Evolutionary conservation across 345 rosid species (phyloP), one percentile per base, ranked within the genome.

Genomic region (Hirschfeldia incana): DNA sequence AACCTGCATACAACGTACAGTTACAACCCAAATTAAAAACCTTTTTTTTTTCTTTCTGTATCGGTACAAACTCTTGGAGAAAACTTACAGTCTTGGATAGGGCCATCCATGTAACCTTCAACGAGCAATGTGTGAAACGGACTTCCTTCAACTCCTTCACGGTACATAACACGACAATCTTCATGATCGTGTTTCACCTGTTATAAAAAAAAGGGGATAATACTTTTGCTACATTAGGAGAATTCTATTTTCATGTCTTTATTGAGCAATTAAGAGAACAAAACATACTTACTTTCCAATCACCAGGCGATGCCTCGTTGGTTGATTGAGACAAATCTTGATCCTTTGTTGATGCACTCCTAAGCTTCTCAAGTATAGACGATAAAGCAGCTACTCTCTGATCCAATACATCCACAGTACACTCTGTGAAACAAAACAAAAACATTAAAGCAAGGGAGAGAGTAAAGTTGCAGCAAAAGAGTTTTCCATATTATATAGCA

Each of bases 221-320:
- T 37, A 66, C 27, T 65, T 28, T 78, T n/a, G 65, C 55, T 29
- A 49, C 75, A 62, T 27, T 46, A 2, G 29, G 12, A 49, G 66
- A n/a, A 6, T 51, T 36, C 36, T 21, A 62, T 55, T 36, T 42
- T 63, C 12, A 6, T 33, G 6, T 33, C 36, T 33, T 33, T 33
- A 67, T 46, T 46, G 16, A 46, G 55, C 55, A 65, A 55, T 15
- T n/a, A 10, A 65, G 2, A n/a, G 2, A 73, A 5, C 3, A 16
- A 16, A 69, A 53, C 91, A 74, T 89, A 93, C 99, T 86, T 89
- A 93, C 99, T 86, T 93, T 92, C 99, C 98, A 92, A 76, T 88
- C 89, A 71, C 85, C 87, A 83, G 67, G 85, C 29, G 94, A 77
- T 17, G 74, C 17, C 32, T 88, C 89, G 21, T 65, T 72, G 69